Evolutionary conservation across 352 stramenopile genomes (phyloP), one percentile per base, ranked within the genome.

Genomic region (Globisporangium paddicum): DNA sequence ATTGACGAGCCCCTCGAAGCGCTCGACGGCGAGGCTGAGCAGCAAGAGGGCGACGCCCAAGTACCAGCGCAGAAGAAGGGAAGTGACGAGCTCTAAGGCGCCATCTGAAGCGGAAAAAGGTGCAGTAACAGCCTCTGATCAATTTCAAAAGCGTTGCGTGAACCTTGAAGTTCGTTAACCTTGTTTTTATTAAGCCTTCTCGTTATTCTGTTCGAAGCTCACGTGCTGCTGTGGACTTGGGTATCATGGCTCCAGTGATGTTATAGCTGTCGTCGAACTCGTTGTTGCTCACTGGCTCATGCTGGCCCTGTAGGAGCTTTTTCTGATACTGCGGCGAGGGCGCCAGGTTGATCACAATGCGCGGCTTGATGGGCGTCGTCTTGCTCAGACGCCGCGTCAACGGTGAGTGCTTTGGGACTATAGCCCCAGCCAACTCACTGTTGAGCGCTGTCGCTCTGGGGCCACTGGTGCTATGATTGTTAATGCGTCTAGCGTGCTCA

Each of bases 281-380:
- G 37, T 40, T 60, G n/a, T 14, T 50, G 25, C 9, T 52, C 6
- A 44, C 37, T 18, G 14, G 13, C 16, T 40, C 13, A 0, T 51
- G n/a, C 26, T 59, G 38, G 10, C 32, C 10, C 10, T 30, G 40
- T 9, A 50, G 13, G 21, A 18, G 25, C 5, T 55, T 45, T 49
- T 57, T 58, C 40, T 64, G 59, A 14, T 66, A 46, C 50, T 77
- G 59, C 56, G 59, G 58, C 35, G 63, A 65, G 19, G 64, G 63
- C 1, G 63, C 35, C 41, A 87, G 50, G 42, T 87, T 66, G 52
- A 84, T 68, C 49, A 77, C 55, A 42, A 74, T 65, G 59, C 73
- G 74, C 3, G 74, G 77, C 35, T 87, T 87, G 37, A 55, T 30
- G 30, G 37, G 37, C 37, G 37, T 44, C 37, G 37, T 44, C 21